Percentiles rank a stretch among this genome's conserved stretches.
phyloP scores from a whole-genome alignment of 768 basidiomycete genomes.

The Xanthoconium purpureum region DNA sequence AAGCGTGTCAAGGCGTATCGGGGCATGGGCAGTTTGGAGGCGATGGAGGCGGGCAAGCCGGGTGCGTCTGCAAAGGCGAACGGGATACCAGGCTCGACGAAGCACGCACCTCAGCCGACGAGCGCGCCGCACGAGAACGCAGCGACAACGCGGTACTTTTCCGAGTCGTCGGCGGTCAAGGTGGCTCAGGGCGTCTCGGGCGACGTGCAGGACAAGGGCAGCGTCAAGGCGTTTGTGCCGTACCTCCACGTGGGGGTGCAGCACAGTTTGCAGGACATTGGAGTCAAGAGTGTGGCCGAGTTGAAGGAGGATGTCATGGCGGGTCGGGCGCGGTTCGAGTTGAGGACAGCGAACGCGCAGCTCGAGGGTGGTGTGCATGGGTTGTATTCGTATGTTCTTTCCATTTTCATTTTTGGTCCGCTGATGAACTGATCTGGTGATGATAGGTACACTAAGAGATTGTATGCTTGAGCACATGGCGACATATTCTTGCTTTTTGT shows the following conservation, averaged over 20 bases:
- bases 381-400: slow-evolving; percentile 76
- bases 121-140: slow-evolving; percentile 74
- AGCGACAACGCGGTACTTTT: slow-evolving; percentile 78
- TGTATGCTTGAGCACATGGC: slow-evolving; percentile 39
- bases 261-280: slow-evolving; percentile 94
- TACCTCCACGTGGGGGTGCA: slow-evolving; percentile 81
- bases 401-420: background rate
- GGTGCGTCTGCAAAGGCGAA: slow-evolving; percentile 19
- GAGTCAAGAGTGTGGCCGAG: slow-evolving; percentile 63
- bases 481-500: background rate
- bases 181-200: slow-evolving; percentile 97
- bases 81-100: slow-evolving; percentile 34
- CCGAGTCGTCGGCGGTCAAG: slow-evolving; percentile 72
- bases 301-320: slow-evolving; percentile 62
- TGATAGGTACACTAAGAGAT: slow-evolving; percentile 54
- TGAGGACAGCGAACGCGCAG: slow-evolving; percentile 93
- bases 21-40: slow-evolving; percentile 96
- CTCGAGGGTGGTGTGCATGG: slow-evolving; percentile 96
- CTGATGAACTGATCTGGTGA: background rate
- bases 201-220: slow-evolving; percentile 97
- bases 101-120: slow-evolving; percentile 49
- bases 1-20: slow-evolving; percentile 99
- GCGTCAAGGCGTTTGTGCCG: slow-evolving; percentile 87
- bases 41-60: slow-evolving; percentile 79
- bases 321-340: slow-evolving; percentile 81